These are phyloP conservation scores for Syncephalastrum contaminatum DNA, from an alignment of 371 early-diverging fungal genomes.

Conservation along the genomic window DNA sequence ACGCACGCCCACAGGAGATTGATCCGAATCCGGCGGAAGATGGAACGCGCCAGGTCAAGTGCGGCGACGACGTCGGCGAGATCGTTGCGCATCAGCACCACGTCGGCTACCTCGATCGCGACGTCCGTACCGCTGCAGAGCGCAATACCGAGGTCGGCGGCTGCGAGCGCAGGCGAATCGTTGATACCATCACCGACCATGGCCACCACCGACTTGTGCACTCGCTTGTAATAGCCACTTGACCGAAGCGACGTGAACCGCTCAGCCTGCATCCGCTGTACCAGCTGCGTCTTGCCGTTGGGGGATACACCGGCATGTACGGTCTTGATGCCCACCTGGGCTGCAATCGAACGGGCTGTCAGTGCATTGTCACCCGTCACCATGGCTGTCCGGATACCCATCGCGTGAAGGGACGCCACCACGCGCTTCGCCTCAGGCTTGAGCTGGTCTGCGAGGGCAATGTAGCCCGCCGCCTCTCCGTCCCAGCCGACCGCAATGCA, in stretches of 20 bases:
- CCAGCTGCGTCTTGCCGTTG: slow-evolving; percentile 80
- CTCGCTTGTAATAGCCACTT: neutral
- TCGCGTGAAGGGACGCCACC: slow-evolving; percentile 65
- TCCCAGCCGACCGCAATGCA: slow-evolving; percentile 77
- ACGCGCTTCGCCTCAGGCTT: slow-evolving; percentile 77
- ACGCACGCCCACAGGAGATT: slow-evolving; percentile 90
- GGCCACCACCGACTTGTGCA: slow-evolving; percentile 59
- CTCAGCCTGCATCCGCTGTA: slow-evolving; percentile 60
- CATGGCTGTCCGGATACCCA: slow-evolving; percentile 85
- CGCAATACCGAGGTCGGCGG: slow-evolving; percentile 94
- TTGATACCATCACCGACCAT: slow-evolving; percentile 99
- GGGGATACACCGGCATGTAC: slow-evolving; percentile 94
- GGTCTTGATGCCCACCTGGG: slow-evolving; percentile 69
- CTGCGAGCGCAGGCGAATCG: slow-evolving; percentile 94
- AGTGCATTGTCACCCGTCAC: slow-evolving; percentile 90
- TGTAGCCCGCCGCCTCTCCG: slow-evolving; percentile 63
- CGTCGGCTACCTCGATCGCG: slow-evolving; percentile 92
- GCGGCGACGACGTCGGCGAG: slow-evolving; percentile 84
- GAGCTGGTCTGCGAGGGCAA: slow-evolving; percentile 85
- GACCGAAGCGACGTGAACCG: slow-evolving; percentile 2
- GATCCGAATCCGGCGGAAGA: slow-evolving; percentile 79
- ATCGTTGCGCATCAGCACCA: slow-evolving; percentile 83
- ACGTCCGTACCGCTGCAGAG: slow-evolving; percentile 92
- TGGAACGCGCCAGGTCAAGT: slow-evolving; percentile 79
- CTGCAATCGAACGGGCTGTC: slow-evolving; percentile 77